Conservation (phyloP, 495 filamentous ascomycete species). For the Gamarada debralockiae region DNA sequence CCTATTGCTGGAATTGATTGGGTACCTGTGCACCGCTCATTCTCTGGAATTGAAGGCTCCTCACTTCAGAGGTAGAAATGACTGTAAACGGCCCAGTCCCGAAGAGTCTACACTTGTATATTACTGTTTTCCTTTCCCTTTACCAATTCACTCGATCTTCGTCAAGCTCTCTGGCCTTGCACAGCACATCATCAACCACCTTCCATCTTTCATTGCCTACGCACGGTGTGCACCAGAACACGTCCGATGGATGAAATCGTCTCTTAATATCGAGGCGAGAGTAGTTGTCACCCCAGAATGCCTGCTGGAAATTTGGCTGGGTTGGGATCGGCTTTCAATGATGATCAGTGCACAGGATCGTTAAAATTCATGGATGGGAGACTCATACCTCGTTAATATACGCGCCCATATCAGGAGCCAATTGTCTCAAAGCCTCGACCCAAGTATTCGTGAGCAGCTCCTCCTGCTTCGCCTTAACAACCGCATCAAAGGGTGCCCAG, state of each 20-base stretch:
- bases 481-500: conserved; percentile 7
- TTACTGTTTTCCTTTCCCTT: too few species aligned
- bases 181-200: conserved; percentile 24
- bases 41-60: too few species aligned
- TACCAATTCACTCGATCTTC: too few species aligned
- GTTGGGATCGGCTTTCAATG: conserved; percentile 36
- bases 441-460: conserved; percentile 1
- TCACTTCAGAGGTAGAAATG: too few species aligned
- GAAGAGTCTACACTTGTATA: too few species aligned
- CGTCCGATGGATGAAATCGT: conserved; percentile 50
- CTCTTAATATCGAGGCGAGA: conserved; percentile 41
- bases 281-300: conserved; percentile 52
- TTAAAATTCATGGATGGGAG: not conserved
- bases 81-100: too few species aligned
- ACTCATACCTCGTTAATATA: conserved; percentile 31
- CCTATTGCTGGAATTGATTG: too few species aligned
- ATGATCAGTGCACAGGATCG: not conserved
- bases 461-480: not conserved
- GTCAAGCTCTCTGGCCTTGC: not conserved
- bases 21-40: too few species aligned
- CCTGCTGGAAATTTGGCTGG: conserved; percentile 43
- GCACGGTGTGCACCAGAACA: conserved; percentile 56
- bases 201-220: conserved; percentile 61
- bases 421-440: conserved; percentile 8
- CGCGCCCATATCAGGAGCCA: conserved; percentile 15